Conservation (phyloP, 176 grass and related monocot genomes). For the Oryza rufipogon region DNA sequence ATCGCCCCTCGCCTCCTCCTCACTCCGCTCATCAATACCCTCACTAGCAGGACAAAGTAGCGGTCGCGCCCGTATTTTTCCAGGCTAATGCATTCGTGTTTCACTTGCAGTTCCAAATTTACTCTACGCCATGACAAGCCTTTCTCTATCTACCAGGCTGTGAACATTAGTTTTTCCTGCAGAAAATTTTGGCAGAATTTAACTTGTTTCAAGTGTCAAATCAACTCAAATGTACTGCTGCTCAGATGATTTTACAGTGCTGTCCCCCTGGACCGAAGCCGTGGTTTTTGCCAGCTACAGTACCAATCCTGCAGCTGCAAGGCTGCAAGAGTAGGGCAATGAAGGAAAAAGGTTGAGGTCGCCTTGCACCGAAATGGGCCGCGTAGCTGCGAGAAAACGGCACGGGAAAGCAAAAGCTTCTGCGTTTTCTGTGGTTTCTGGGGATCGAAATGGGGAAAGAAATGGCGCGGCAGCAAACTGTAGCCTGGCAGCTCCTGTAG, state of each 20-base stretch:
- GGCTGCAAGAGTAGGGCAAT: neutral
- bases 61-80: slow-evolving; percentile 33
- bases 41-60: slow-evolving; percentile 35
- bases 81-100: neutral
- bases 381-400: neutral
- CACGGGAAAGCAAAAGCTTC: neutral
- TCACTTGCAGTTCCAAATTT: neutral
- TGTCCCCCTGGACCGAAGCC: neutral
- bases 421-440: neutral
- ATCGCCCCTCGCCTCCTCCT: neutral
- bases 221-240: neutral
- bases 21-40: neutral
- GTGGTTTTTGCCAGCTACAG: neutral
- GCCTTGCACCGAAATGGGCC: neutral
- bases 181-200: neutral
- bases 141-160: neutral
- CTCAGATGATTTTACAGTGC: neutral
- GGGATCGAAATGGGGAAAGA: neutral
- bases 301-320: neutral
- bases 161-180: neutral
- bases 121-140: neutral
- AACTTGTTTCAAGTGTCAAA: neutral
- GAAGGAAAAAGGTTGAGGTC: neutral
- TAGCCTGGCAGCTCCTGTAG: slow-evolving; percentile 32
- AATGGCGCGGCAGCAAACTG: neutral